A percentile compares a stretch with the other conserved stretches of the same genome.
Evolutionary conservation across 495 filamentous ascomycete species (phyloP).

Genomic region (Aspergillus indologenus): DNA sequence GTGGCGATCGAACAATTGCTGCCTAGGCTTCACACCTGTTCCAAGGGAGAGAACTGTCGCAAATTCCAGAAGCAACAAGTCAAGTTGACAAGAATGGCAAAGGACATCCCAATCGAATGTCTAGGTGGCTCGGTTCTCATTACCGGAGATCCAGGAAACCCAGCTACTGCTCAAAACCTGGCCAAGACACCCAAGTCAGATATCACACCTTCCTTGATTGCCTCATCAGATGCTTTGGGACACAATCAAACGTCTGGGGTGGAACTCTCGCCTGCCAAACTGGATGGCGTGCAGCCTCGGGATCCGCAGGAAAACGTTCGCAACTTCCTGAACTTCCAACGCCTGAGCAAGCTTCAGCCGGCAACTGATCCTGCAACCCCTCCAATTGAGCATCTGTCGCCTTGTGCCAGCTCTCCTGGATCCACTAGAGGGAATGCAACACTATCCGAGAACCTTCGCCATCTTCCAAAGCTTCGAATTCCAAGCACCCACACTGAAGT

Average conservation of each 20-base stretch:
- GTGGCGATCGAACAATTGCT: constrained; percentile 87
- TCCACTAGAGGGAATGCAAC: background rate
- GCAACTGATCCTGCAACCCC: constrained; percentile 43
- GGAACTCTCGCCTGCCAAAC: constrained; percentile 60
- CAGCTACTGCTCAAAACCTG: constrained; percentile 50
- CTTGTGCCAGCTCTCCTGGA: background rate
- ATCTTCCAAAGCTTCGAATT: constrained; percentile 57
- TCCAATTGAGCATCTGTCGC: constrained; percentile 3
- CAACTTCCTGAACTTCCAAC: constrained; percentile 77
- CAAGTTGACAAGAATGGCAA: constrained; percentile 64
- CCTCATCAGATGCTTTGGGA: constrained; percentile 82
- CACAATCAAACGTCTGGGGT: constrained; percentile 44
- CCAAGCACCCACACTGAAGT: constrained; percentile 30
- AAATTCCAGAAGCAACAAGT: constrained; percentile 73
- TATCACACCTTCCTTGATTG: constrained; percentile 67
- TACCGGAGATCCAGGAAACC: constrained; percentile 65
- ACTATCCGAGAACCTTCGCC: constrained; percentile 36
- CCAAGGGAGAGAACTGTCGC: constrained; percentile 83
- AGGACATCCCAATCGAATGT: constrained; percentile 61
- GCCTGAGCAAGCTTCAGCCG: constrained; percentile 49
- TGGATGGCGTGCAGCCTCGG: constrained; percentile 60
- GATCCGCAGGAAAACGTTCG: constrained; percentile 86
- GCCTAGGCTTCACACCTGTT: constrained; percentile 80
- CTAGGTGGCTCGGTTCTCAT: constrained; percentile 48
- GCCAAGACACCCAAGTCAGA: constrained; percentile 24